Evolutionary conservation across 805 yeast species (phyloP), one percentile per base, ranked within the genome.

Genomic region (Teunomyces funiuensis): DNA sequence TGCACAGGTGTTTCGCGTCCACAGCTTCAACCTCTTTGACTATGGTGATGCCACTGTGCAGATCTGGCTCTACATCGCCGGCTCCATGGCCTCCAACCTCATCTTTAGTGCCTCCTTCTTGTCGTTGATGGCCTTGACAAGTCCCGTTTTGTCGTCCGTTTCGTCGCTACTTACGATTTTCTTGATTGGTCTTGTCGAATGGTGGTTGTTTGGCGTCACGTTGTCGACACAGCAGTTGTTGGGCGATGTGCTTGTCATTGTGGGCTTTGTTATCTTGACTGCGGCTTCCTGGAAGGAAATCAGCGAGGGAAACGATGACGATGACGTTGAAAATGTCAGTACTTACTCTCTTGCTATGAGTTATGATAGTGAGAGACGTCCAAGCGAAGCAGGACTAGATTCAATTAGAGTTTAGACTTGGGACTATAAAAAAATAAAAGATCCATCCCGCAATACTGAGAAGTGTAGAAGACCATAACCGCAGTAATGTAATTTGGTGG

Each of bases 111-210:
- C 84, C 6, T 70, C 85, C 23, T 88, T 88, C 51, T 69, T 88
- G 44, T 75, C 88, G 2, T 65, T 88, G 48, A 85, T 88, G 85
- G 82, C 95, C 0, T 72, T 88, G 42, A 88, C 96, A 0, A 82
- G 86, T 3, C 96, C 96, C 0, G 95, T 88, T 2, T 66, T 88
- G 31, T 84, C 93, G 1, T 78, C 86, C 0, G 83, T 79, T 17
- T 64, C 83, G 25, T 77, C 88, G 0, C 65, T 88, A 43, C 71
- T 88, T 37, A 86, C 96, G 0, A 88, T 89, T 15, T 74, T 88
- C 47, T 60, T 88, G 40, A 93, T 88, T 33, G 95, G 96, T 0
- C 38, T 85, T 1, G 80, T 80, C 15, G 96, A 88, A 56, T 85
- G 85, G 82, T 40, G 74, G 0, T 51, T 84, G 7, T 85, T 84